phyloP scores from a whole-genome alignment of 1,284 basidiomycete species.

The Prillingera fragicola region DNA sequence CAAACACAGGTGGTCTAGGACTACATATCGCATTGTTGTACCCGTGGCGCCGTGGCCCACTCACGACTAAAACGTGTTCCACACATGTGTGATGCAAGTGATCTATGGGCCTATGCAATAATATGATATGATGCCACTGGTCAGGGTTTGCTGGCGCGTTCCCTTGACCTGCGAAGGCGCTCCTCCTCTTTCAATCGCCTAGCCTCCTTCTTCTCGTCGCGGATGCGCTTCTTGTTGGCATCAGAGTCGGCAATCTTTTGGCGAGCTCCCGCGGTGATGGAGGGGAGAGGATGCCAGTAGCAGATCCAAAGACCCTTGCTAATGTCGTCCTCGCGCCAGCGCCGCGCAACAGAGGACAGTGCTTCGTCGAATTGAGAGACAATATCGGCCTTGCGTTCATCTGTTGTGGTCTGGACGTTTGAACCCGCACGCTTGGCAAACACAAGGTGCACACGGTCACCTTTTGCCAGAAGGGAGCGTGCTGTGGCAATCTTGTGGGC shows the following conservation, averaged over 20 bases:
- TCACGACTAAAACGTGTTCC: too few species aligned
- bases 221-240: constrained; percentile 52
- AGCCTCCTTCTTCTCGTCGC: constrained; percentile 30
- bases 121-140: too few species aligned
- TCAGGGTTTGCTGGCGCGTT: not conserved
- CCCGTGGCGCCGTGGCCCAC: too few species aligned
- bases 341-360: constrained; percentile 67
- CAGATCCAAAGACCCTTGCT: constrained; percentile 70
- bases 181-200: constrained; percentile 60
- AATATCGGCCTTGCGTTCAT: constrained; percentile 50
- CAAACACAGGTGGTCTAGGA: too few species aligned
- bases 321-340: constrained; percentile 81
- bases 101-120: too few species aligned
- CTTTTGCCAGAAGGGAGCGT: constrained; percentile 29
- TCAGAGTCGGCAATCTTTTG: constrained; percentile 67
- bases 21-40: too few species aligned
- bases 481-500: constrained; percentile 35
- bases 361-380: constrained; percentile 58
- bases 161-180: constrained; percentile 74
- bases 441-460: constrained; percentile 41
- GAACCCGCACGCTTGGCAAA: constrained; percentile 31
- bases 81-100: too few species aligned
- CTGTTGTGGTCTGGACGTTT: constrained; percentile 4
- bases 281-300: constrained; percentile 65
- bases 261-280: constrained; percentile 78